These are phyloP conservation scores for Mucor plumbeus DNA, from an alignment of 371 early-diverging fungal genomes.

Conservation along the genomic window DNA sequence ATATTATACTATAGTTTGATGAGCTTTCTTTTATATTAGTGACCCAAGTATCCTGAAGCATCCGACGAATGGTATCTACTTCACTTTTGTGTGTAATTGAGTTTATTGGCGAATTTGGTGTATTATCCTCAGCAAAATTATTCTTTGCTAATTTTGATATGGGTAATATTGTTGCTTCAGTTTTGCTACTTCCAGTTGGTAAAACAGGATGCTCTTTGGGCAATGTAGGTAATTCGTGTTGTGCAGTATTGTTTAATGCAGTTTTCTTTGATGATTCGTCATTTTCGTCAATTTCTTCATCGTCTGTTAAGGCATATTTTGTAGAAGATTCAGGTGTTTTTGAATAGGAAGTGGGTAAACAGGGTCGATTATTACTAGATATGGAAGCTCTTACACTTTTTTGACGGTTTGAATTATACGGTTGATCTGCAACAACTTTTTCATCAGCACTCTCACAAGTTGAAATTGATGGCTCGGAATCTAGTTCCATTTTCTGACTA, in stretches of 20 bases:
- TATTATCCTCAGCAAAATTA: background rate
- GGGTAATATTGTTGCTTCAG: background rate
- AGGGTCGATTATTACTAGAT: conserved; percentile 3
- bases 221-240: background rate
- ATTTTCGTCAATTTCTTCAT: background rate
- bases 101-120: background rate
- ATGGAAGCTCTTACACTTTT: background rate
- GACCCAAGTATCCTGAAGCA: conserved; percentile 42
- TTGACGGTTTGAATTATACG: background rate
- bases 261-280: background rate
- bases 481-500: conserved; percentile 35
- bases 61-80: conserved; percentile 37
- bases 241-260: background rate
- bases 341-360: background rate
- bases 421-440: background rate
- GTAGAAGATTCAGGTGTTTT: conserved; percentile 26
- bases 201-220: background rate
- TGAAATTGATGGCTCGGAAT: background rate
- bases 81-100: conserved; percentile 17
- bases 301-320: conserved; percentile 28
- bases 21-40: conserved; percentile 29
- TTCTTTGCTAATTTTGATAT: background rate
- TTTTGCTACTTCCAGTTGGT: background rate
- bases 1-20: conserved; percentile 27
- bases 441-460: background rate